phyloP scores from a whole-genome alignment of 805 yeast genomes.

The Maudiozyma barnettii region DNA sequence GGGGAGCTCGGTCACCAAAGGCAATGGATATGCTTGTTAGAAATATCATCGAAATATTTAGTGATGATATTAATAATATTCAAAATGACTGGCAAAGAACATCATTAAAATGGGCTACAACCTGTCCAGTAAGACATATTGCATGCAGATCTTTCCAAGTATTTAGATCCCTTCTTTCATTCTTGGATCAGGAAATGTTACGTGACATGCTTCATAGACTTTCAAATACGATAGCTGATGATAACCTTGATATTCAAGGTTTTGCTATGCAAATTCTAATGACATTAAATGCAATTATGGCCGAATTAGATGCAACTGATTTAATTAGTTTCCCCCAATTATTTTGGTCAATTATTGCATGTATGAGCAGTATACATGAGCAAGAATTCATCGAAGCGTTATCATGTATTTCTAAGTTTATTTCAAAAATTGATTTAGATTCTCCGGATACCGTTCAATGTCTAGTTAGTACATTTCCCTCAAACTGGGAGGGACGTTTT shows the following conservation, averaged over 20 bases:
- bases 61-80: constrained; percentile 36
- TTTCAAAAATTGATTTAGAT: constrained; percentile 78
- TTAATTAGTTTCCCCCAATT: constrained; percentile 83
- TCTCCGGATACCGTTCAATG: constrained; percentile 79
- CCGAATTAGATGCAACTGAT: constrained; percentile 69
- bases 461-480: constrained; percentile 78
- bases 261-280: constrained; percentile 94
- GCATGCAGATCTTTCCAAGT: constrained; percentile 95
- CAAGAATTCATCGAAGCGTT: constrained; percentile 85
- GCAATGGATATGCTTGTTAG: constrained; percentile 71
- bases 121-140: constrained; percentile 92
- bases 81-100: constrained; percentile 79
- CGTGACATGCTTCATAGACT: constrained; percentile 89
- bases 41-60: constrained; percentile 50
- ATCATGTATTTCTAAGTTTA: constrained; percentile 70
- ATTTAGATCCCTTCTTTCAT: constrained; percentile 72
- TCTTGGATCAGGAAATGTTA: constrained; percentile 78
- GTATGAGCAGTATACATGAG: constrained; percentile 82
- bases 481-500: constrained; percentile 91
- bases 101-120: constrained; percentile 89
- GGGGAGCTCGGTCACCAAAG: constrained; percentile 76
- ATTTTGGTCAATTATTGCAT: constrained; percentile 92
- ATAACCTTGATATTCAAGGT: constrained; percentile 82
- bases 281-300: constrained; percentile 89
- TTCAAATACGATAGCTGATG: constrained; percentile 88